These are phyloP conservation scores for Magnolia changhungtana DNA, from an alignment of 164 flowering plant species.

Conservation along the genomic window DNA sequence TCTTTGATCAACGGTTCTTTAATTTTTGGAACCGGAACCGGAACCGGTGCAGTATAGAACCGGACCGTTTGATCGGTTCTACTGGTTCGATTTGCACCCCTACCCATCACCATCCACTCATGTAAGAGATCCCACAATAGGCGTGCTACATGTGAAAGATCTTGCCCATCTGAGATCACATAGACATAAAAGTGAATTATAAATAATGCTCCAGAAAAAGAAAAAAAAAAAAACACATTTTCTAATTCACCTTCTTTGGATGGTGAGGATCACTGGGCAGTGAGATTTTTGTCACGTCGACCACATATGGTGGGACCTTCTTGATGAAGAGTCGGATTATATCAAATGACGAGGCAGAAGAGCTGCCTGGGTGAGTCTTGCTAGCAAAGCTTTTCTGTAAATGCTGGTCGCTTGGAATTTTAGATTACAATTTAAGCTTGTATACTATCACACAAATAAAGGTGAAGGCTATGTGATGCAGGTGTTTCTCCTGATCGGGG, in stretches of 20 bases:
- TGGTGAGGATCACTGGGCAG: background rate
- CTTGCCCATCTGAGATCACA: background rate
- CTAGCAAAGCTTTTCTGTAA: background rate
- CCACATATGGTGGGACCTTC: background rate
- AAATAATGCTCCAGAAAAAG: no score
- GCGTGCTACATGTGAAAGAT: background rate
- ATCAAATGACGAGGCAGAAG: background rate
- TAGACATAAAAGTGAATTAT: no score
- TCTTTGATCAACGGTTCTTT: no score
- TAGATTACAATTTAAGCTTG: background rate
- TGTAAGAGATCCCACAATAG: background rate
- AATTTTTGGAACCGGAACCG: no score
- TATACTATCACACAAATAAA: background rate
- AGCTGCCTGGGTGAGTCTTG: background rate
- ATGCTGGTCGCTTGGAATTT: background rate
- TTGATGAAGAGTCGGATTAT: background rate
- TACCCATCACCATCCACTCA: background rate
- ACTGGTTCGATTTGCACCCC: no score
- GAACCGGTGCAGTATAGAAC: no score
- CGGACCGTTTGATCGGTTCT: no score
- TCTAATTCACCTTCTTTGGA: background rate
- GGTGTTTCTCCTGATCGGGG: conserved; percentile 40
- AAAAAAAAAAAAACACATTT: no score
- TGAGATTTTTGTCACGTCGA: background rate
- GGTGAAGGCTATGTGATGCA: conserved; percentile 22